phyloP scores from a whole-genome alignment of 345 rosid species.

The Durio zibethinus region DNA sequence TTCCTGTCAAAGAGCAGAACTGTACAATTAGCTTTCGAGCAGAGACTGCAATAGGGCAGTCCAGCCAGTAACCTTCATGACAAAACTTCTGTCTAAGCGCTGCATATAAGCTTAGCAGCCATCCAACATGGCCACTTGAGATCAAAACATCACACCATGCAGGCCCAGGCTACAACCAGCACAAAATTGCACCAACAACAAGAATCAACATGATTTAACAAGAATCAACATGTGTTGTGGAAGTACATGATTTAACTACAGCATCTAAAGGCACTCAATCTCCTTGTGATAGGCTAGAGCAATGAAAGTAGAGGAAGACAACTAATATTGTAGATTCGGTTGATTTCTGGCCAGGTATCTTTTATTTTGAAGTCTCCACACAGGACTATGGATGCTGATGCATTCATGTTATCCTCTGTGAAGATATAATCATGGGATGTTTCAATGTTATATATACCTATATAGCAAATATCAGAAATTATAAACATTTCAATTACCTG shows the following conservation, averaged over 20 bases:
- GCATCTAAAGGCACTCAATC: constrained; percentile 4
- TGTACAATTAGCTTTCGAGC: constrained; percentile 93
- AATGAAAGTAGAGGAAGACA: background rate
- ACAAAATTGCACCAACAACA: constrained; percentile 4
- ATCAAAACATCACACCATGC: constrained; percentile 85
- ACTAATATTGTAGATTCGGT: background rate
- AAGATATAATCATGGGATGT: background rate
- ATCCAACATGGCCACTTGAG: constrained; percentile 80
- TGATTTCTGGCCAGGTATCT: background rate
- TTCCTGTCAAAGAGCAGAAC: constrained; percentile 82
- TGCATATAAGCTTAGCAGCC: constrained; percentile 74
- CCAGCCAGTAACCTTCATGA: constrained; percentile 70
- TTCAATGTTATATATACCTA: background rate
- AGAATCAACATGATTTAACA: constrained; percentile 4
- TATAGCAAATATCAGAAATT: constrained; percentile 11
- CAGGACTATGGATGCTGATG: background rate
- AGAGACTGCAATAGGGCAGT: constrained; percentile 91
- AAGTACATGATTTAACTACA: background rate
- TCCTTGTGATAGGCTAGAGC: background rate
- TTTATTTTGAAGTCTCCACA: constrained; percentile 6
- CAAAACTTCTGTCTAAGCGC: constrained; percentile 79
- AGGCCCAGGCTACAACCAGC: constrained; percentile 82
- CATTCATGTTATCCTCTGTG: background rate
- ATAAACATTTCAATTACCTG: constrained; percentile 50
- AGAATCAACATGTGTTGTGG: too few relatives aligned